phyloP scores from a whole-genome alignment of 305 asterid species.

The Coffea humblotiana region DNA sequence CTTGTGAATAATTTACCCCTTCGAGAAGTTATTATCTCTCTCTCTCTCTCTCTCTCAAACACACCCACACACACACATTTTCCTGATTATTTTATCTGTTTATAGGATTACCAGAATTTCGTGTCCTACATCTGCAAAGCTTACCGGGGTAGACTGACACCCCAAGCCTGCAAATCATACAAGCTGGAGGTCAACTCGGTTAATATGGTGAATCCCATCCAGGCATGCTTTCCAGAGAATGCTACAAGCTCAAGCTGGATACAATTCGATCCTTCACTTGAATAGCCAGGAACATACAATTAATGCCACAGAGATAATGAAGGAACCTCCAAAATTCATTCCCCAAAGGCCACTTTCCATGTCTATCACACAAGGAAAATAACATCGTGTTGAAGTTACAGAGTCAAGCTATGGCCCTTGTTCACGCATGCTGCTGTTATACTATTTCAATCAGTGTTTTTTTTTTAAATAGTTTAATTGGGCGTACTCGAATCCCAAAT shows the following conservation, averaged over 20 bases:
- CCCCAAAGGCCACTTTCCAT: too few relatives aligned
- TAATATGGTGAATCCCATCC: constrained; percentile 19
- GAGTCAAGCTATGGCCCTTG: neutral
- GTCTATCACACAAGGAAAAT: neutral
- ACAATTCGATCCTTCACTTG: neutral
- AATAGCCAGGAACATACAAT: neutral
- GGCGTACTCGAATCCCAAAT: too few relatives aligned
- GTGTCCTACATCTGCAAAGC: constrained; percentile 61
- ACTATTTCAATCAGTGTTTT: neutral
- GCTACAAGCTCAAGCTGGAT: constrained; percentile 14
- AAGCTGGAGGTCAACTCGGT: constrained; percentile 26
- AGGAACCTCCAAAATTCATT: neutral
- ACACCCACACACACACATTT: neutral
- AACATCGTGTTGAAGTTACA: neutral
- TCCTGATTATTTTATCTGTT: neutral
- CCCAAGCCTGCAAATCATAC: constrained; percentile 51
- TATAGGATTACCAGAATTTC: constrained; percentile 66
- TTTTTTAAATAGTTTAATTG: too few relatives aligned
- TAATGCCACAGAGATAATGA: neutral
- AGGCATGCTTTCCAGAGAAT: constrained; percentile 27
- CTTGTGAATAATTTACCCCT: constrained; percentile 69
- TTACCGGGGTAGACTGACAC: constrained; percentile 52
- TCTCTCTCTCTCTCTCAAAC: neutral
- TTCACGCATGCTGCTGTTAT: neutral
- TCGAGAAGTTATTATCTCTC: constrained; percentile 49